Percentiles rank a stretch among this genome's conserved stretches.
Conservation (phyloP, 805 yeast species). For the Candida boidinii region DNA sequence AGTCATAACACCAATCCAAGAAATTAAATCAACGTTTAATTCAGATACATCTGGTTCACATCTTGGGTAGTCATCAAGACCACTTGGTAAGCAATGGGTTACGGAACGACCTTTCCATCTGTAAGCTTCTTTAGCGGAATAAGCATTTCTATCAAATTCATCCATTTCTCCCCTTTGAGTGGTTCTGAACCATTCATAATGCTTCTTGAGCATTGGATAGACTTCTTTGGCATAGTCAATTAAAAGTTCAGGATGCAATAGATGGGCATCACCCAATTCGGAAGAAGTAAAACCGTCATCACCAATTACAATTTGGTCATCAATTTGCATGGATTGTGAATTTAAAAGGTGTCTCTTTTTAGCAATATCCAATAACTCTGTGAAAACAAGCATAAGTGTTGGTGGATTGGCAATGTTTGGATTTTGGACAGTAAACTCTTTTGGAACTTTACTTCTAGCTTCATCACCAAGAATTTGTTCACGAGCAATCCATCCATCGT, state of each 20-base stretch:
- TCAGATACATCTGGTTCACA: slow-evolving; percentile 83
- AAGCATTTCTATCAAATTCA: slow-evolving; percentile 57
- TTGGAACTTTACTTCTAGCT: slow-evolving; percentile 81
- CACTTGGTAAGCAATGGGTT: slow-evolving; percentile 84
- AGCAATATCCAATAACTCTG: slow-evolving; percentile 43
- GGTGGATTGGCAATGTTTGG: slow-evolving; percentile 95
- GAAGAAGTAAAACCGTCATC: too few species aligned
- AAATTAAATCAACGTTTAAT: slow-evolving; percentile 76
- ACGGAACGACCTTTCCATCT: slow-evolving; percentile 91
- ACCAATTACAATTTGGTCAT: slow-evolving; percentile 9
- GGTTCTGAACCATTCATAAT: slow-evolving; percentile 76
- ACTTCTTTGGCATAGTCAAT: slow-evolving; percentile 49
- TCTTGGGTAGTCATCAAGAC: slow-evolving; percentile 93
- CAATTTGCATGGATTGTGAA: slow-evolving; percentile 10
- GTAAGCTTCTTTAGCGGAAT: slow-evolving; percentile 54
- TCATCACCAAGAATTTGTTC: slow-evolving; percentile 92
- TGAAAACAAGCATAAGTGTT: slow-evolving; percentile 70
- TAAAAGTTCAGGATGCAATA: slow-evolving; percentile 51
- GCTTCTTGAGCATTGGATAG: slow-evolving; percentile 69
- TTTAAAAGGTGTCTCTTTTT: slow-evolving; percentile 11
- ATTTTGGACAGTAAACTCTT: slow-evolving; percentile 74
- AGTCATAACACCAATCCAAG: slow-evolving; percentile 95
- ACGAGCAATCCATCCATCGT: slow-evolving; percentile 93
- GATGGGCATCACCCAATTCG: slow-evolving; percentile 44
- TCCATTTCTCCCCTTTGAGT: slow-evolving; percentile 72